Evolutionary conservation across 352 stramenopile species (phyloP), one percentile per base, ranked within the genome.

Genomic region (Globisporangium lucens): DNA sequence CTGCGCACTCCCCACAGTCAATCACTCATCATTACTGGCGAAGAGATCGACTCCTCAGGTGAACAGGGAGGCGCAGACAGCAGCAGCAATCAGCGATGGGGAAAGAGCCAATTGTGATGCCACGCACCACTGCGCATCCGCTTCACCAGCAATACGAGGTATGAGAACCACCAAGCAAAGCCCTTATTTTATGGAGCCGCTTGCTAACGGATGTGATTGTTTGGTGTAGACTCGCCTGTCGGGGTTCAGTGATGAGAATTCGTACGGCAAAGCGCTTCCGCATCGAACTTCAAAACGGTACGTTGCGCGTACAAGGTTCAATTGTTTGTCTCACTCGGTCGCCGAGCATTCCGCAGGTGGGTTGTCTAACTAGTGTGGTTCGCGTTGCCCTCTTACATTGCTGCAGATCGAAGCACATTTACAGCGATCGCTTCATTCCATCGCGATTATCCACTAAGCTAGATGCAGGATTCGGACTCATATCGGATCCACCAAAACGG

Each of bases 391-490:
- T 38, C 4, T 29, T 20, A 33, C 29, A 33, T 38, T 55, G 33
- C 7, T 65, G 15, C 52, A 89, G 81, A 57, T 88, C 83, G 20
- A 92, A 90, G 65, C 75, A 89, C 61, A 89, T 96, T 66, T 95
- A 96, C 78, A 95, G 86, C 47, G 89, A 96, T 63, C 84, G 89
- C 9, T 96, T 95, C 61, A 95, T 96, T 51, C 89, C 89, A 27
- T 92, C 82, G 8, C 77, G 86, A 9, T 41, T 90, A 13, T 77
- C 75, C 7, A 92, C 88, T 7, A 89, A 93, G 53, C 69, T 96
- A 4, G 88, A 95, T 24, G 84, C 83, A 27, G 83, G 78, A 20
- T 96, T 94, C 27, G 78, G 76, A 6, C 72, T 93, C 22, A 75
- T 75, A 43, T 69, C 80, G 5, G 82, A 89, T 67, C 77, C 80